phyloP scores from a whole-genome alignment of 371 early-diverging fungal genomes.

The Mucor piriformis region DNA sequence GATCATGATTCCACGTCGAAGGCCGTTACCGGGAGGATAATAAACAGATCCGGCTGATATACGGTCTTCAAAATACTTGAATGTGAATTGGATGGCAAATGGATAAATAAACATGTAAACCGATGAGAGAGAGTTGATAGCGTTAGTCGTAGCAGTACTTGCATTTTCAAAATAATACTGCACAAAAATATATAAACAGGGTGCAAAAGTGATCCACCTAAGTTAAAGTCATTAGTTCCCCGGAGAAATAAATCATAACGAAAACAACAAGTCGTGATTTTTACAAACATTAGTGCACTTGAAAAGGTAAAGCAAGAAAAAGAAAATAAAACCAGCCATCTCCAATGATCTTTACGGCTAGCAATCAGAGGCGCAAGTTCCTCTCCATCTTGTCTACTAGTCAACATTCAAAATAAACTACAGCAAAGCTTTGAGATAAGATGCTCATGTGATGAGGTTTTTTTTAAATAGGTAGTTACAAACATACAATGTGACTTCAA shows the following conservation, averaged over 20 bases:
- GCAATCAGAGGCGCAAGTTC: conserved; percentile 19
- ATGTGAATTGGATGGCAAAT: conserved; percentile 46
- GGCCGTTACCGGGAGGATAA: conserved; percentile 36
- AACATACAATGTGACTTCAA: too few species aligned
- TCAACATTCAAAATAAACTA: neutral
- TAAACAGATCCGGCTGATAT: neutral
- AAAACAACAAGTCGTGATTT: neutral
- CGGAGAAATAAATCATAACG: neutral
- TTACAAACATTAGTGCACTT: conserved; percentile 42
- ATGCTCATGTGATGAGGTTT: neutral
- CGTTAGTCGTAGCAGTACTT: conserved; percentile 35
- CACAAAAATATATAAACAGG: conserved; percentile 54
- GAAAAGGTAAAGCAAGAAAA: conserved; percentile 51
- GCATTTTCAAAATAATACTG: conserved; percentile 43
- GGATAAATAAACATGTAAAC: conserved; percentile 58
- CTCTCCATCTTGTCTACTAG: conserved; percentile 4
- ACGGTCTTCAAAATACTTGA: conserved; percentile 47
- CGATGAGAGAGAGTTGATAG: conserved; percentile 50
- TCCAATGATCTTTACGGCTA: conserved; percentile 20
- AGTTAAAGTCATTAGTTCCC: neutral
- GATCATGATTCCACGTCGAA: conserved; percentile 47
- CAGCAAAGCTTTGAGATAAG: neutral
- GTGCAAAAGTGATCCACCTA: conserved; percentile 62
- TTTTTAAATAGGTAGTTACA: too few species aligned
- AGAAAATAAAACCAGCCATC: conserved; percentile 46